Base-by-base conservation (phyloP, 495 filamentous ascomycete genomes). In the Hypoxylon crocopeplum region DNA sequence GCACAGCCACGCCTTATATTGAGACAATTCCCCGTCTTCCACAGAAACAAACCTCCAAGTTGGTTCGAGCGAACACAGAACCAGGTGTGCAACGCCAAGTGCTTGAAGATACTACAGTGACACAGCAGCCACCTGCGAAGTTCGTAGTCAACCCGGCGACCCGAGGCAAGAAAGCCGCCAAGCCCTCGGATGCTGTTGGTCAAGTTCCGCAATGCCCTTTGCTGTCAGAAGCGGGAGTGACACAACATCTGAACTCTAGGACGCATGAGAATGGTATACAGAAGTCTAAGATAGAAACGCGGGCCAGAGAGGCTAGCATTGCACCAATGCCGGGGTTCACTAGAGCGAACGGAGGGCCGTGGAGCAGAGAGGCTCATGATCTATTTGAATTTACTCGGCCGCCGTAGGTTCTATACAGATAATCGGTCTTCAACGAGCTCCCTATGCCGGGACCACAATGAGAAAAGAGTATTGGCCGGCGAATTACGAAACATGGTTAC, bases 281-380 rank as follows among this genome's bases (percentile, higher is more conserved):
- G 27, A 53, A 27, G 4, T 27, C 53, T 17, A 48, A 12, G 30
- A 64, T 66, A 32, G 64, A 67, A 20, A 73, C 53, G 42, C 48
- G 49, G 21, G 61, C 41, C 32, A 72, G 39, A 29, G 22, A 56
- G 13, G 7, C 39, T 27, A 16, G 13, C 20, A 37, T 40, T 32
- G 40, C 24, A 7, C 29, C 68, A 24, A 52, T 67, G 48, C 69
- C 72, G 12, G 75, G 72, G n/a, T 80, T 79, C 30, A 42, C 53
- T 10, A 72, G 67, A 56, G 72, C 68, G 16, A 75, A 65, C 39
- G 73, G 68, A 15, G 81, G 79, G 1, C 75, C 79, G 1, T 83
- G 81, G 80, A 82, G 81, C 56, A 74, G 74, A 41, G 79, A 84
- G 50, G 77, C 80, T 7, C 62, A 76, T 52, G 81, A 84, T 51